Evolutionary conservation across 148 eudicot species (phyloP).

Genomic region (Silene conica): DNA sequence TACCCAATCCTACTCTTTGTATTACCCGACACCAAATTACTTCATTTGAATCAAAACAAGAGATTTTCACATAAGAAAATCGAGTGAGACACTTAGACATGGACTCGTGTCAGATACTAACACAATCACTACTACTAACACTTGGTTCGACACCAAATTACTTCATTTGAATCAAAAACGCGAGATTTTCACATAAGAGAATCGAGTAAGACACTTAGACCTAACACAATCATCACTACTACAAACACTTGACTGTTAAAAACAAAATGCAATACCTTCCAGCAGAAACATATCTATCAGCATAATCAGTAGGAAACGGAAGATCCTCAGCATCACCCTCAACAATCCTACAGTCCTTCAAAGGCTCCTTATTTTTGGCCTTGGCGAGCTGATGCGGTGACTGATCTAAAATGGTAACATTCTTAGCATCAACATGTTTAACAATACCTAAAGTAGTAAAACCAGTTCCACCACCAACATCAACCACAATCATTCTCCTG

Average conservation of each 20-base stretch:
- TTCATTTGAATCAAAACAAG: too few relatives aligned
- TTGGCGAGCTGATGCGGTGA: slow-evolving; percentile 93
- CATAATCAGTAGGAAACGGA: slow-evolving; percentile 83
- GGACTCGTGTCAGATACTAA: too few relatives aligned
- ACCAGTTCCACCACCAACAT: slow-evolving; percentile 38
- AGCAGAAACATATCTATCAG: slow-evolving; percentile 20
- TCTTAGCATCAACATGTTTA: slow-evolving; percentile 82
- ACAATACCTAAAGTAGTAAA: slow-evolving; percentile 80
- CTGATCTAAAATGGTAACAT: slow-evolving; percentile 88
- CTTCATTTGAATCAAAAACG: too few relatives aligned
- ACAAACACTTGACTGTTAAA: not conserved
- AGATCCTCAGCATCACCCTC: slow-evolving; percentile 96
- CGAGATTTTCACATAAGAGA: too few relatives aligned
- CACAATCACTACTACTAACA: too few relatives aligned
- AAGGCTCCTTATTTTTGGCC: slow-evolving; percentile 68
- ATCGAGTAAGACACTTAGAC: too few relatives aligned
- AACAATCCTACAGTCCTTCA: slow-evolving; percentile 81
- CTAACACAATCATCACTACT: too few relatives aligned
- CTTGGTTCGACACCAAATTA: too few relatives aligned
- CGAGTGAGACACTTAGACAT: too few relatives aligned
- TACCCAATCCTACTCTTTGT: too few relatives aligned
- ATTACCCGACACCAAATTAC: too few relatives aligned
- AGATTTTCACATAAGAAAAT: too few relatives aligned
- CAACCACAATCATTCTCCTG: slow-evolving; percentile 46
- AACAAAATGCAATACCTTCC: not conserved